Evolutionary conservation across 345 rosid species (phyloP).

Genomic region (Mangifera indica): DNA sequence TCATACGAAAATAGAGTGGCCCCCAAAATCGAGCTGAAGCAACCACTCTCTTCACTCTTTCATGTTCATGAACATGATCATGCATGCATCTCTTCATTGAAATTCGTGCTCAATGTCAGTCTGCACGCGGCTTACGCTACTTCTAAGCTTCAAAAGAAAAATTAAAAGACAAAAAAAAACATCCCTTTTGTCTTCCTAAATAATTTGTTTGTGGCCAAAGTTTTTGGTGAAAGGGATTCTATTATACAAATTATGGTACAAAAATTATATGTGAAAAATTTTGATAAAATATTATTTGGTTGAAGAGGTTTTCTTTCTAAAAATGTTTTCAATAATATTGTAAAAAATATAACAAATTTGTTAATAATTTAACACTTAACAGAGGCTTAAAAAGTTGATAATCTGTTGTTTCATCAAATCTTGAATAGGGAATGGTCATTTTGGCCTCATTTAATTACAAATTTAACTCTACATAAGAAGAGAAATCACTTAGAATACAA

Average conservation of each 20-base stretch:
- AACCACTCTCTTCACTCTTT: background rate
- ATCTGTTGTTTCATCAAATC: background rate
- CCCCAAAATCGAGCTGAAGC: background rate
- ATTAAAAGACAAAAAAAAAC: background rate
- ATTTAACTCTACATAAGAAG: too few species aligned
- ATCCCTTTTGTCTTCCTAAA: background rate
- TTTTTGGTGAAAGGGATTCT: background rate
- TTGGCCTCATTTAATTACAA: too few species aligned
- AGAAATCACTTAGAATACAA: too few species aligned
- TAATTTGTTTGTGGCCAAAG: conserved; percentile 9
- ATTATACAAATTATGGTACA: too few species aligned
- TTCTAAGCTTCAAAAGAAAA: background rate
- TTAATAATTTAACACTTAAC: too few species aligned
- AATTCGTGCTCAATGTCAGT: conserved; percentile 18
- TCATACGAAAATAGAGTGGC: background rate
- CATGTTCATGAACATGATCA: conserved; percentile 10
- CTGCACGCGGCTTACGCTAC: conserved; percentile 35
- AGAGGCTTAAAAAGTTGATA: too few species aligned
- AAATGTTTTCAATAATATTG: too few species aligned
- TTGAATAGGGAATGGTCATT: too few species aligned
- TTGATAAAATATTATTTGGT: too few species aligned
- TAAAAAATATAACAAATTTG: too few species aligned
- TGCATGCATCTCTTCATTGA: background rate
- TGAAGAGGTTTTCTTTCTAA: too few species aligned
- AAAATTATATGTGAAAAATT: too few species aligned